Percentiles rank a stretch among this genome's conserved stretches.
These are phyloP conservation scores for Ochetophila trinervis DNA, from an alignment of 306 rosid genomes.

Conservation along the genomic window DNA sequence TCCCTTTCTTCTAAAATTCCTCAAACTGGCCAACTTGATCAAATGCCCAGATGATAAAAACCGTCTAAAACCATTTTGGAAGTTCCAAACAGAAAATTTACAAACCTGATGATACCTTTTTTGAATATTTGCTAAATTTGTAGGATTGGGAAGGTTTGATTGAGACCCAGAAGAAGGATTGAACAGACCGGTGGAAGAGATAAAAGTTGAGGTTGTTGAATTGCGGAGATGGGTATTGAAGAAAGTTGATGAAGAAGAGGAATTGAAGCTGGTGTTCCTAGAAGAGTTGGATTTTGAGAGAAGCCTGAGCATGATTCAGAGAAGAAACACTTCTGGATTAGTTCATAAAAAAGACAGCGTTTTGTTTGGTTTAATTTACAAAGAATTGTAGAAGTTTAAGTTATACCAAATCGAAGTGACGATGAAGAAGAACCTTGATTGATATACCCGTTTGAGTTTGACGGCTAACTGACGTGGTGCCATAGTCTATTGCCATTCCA, in stretches of 20 bases:
- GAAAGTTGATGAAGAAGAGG: conserved; percentile 2
- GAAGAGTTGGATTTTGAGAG: conserved; percentile 34
- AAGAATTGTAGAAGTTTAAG: background rate
- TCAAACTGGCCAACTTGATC: conserved; percentile 1
- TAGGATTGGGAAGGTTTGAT: conserved; percentile 9
- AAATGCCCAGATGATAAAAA: conserved; percentile 25
- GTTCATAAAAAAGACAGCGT: background rate
- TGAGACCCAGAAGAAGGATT: background rate
- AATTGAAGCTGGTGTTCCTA: conserved; percentile 2
- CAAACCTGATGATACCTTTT: conserved; percentile 23
- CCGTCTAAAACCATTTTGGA: conserved; percentile 10
- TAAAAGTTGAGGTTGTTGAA: conserved; percentile 5
- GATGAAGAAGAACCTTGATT: no score
- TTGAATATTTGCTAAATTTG: background rate
- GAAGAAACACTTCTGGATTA: background rate
- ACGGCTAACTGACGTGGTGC: conserved; percentile 4
- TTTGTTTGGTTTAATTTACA: background rate
- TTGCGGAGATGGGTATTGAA: conserved; percentile 10
- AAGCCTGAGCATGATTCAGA: conserved; percentile 38
- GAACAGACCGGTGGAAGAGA: conserved; percentile 3
- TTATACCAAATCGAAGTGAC: no score
- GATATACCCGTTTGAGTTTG: background rate
- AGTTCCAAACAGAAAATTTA: conserved; percentile 14
- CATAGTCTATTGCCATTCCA: background rate
- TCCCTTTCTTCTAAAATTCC: conserved; percentile 8